A percentile compares a stretch with the other conserved stretches of the same genome.
These are phyloP conservation scores for Antrodiella citrinella DNA, from an alignment of 768 basidiomycete species.

Conservation along the genomic window DNA sequence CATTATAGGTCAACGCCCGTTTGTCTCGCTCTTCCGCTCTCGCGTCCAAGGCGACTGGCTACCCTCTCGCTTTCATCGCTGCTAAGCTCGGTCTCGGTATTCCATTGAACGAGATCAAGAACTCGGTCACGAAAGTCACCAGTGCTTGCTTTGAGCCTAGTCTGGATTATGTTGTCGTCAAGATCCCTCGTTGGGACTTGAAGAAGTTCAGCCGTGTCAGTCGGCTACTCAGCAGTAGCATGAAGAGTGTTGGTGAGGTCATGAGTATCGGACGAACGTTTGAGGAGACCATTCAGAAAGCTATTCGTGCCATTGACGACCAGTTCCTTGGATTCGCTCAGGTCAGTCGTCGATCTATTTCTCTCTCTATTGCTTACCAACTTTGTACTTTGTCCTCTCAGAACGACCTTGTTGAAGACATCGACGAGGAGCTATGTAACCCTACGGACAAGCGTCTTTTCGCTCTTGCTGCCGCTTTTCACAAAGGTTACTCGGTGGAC, in stretches of 20 bases:
- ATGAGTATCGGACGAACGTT: slow-evolving; percentile 99
- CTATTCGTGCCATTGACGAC: slow-evolving; percentile 94
- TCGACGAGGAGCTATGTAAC: slow-evolving; percentile 89
- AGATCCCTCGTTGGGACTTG: slow-evolving; percentile 98
- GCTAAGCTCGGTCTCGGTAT: slow-evolving; percentile 97
- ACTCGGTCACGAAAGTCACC: slow-evolving; percentile 94
- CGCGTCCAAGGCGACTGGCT: slow-evolving; percentile 97
- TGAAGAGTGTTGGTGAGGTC: slow-evolving; percentile 99
- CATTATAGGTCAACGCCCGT: slow-evolving; percentile 87
- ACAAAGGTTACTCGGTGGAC: slow-evolving; percentile 88
- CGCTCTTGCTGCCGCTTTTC: slow-evolving; percentile 90
- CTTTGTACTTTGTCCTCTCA: slow-evolving; percentile 22
- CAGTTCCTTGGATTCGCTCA: slow-evolving; percentile 89
- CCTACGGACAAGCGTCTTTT: slow-evolving; percentile 98
- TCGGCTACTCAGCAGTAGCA: slow-evolving; percentile 83
- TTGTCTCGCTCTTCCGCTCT: slow-evolving; percentile 95
- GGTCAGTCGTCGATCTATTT: slow-evolving; percentile 31
- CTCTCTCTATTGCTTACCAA: background rate
- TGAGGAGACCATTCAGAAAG: slow-evolving; percentile 98
- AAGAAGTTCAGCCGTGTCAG: slow-evolving; percentile 97
- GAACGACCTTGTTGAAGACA: slow-evolving; percentile 83
- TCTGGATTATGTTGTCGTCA: slow-evolving; percentile 95
- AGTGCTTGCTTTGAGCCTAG: slow-evolving; percentile 97
- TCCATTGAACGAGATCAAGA: slow-evolving; percentile 95
- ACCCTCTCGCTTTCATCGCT: slow-evolving; percentile 96